Evolutionary conservation across 75 land plant genomes (phyloP), one percentile per base, ranked within the genome.

Genomic region (Pinus albicaulis): DNA sequence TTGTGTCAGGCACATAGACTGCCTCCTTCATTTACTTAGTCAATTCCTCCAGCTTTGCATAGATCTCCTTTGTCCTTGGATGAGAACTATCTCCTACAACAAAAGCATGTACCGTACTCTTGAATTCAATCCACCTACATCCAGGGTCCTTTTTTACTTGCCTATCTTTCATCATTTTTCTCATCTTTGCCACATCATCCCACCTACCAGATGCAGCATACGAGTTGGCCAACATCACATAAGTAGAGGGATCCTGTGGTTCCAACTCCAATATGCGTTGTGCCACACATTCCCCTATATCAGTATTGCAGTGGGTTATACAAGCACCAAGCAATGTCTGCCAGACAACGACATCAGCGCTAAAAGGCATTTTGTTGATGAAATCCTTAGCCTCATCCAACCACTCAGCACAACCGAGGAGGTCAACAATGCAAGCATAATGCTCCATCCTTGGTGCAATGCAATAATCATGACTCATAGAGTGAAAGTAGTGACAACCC

Each of bases 11-110:
- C 13, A 76, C 22, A 61, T 75, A 76, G 0, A 57, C 80, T 23
- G 48, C 48, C 59, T 59, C 55, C n/a, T n/a, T n/a, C 78, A 79
- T 59, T 61, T 76, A 65, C 48, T 79, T 26, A 25, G 59, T 41
- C 15, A 79, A 52, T 17, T 56, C 62, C 24, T 76, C 64, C 56
- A 79, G 55, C 80, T 57, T 76, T 38, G 52, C 72, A 64, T 74
- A 84, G 6, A 88, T 85, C 53, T 79, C 72, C 6, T 55, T 68
- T 3, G 59, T 76, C 2, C 72, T 61, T 3, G 90, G 90, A 72
- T 88, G 87, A 25, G 61, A 59, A 19, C 6, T 79, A 28, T 59
- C 19, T 59, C 22, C 61, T 59, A n/a, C 61, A 19, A 59, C 19
- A 59, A 59, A 59, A 19, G 22, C 17, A 59, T 59, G 61, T 19